Evolutionary conservation across 1,284 basidiomycete genomes (phyloP).

Genomic region (Ustilago hordei): DNA sequence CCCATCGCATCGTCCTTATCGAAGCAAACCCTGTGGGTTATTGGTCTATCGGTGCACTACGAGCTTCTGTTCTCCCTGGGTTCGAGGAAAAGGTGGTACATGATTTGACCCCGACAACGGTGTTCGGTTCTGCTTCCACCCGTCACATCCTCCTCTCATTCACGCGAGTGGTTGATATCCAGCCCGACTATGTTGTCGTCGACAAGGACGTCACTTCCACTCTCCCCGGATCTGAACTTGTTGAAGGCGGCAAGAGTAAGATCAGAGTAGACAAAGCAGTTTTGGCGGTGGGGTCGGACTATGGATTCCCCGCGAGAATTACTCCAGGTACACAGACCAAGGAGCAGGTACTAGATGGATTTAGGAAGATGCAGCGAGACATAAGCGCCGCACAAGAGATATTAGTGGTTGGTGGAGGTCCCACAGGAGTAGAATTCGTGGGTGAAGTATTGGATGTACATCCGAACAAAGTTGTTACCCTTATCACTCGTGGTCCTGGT

Average conservation of each 20-base stretch:
- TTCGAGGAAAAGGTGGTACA: slow-evolving; percentile 40
- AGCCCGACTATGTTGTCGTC: slow-evolving; percentile 25
- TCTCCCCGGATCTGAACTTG: not conserved
- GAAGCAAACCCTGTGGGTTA: slow-evolving; percentile 70
- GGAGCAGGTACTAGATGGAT: slow-evolving; percentile 29
- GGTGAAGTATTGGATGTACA: slow-evolving; percentile 64
- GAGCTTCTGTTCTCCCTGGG: slow-evolving; percentile 71
- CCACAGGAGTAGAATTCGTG: slow-evolving; percentile 72
- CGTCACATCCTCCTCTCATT: slow-evolving; percentile 35
- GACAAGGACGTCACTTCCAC: slow-evolving; percentile 16
- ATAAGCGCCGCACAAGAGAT: slow-evolving; percentile 39
- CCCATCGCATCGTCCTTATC: slow-evolving; percentile 71
- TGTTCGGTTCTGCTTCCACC: slow-evolving; percentile 23
- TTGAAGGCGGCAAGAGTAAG: slow-evolving; percentile 3
- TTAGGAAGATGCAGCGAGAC: slow-evolving; percentile 36
- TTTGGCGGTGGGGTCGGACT: slow-evolving; percentile 42
- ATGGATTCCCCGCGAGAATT: slow-evolving; percentile 35
- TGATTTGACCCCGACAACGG: slow-evolving; percentile 18
- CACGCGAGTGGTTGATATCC: slow-evolving; percentile 23
- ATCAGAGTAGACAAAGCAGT: slow-evolving; percentile 35
- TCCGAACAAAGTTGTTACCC: slow-evolving; percentile 62
- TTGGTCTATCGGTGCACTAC: slow-evolving; percentile 69
- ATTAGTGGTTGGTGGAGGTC: slow-evolving; percentile 66
- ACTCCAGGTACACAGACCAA: not conserved
- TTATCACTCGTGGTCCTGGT: slow-evolving; percentile 58